These are phyloP conservation scores for Termitomyces sp. DNA, from an alignment of 768 basidiomycete species.

Conservation along the genomic window DNA sequence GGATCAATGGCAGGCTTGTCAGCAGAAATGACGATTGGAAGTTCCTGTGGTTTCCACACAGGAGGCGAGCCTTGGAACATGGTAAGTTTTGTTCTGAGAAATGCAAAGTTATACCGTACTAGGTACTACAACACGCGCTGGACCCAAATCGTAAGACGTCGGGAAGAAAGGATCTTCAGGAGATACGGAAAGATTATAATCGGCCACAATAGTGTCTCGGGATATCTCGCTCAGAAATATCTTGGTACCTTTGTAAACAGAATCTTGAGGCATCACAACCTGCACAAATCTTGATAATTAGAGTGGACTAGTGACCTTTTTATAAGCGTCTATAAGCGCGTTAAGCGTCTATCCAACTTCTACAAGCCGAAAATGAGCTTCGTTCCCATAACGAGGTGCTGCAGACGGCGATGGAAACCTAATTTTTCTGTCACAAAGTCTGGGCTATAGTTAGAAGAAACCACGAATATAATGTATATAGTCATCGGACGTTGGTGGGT, in stretches of 20 bases:
- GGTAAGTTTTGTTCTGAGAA: not conserved
- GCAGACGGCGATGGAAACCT: not conserved
- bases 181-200: slow-evolving; percentile 4
- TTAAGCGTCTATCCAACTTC: not conserved
- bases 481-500: not conserved
- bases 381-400: not conserved
- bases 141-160: slow-evolving; percentile 14
- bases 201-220: not conserved
- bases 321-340: not conserved
- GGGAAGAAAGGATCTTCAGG: slow-evolving; percentile 6
- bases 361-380: not conserved
- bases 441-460: too few relatives aligned
- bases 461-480: not conserved
- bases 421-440: not conserved
- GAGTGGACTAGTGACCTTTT: not conserved
- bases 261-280: slow-evolving; percentile 2
- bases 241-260: slow-evolving; percentile 9
- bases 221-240: slow-evolving; percentile 4
- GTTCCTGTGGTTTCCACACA: slow-evolving; percentile 11
- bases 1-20: slow-evolving; percentile 11
- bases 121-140: slow-evolving; percentile 7
- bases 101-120: not conserved
- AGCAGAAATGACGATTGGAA: slow-evolving; percentile 8
- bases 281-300: not conserved
- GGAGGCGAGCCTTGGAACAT: slow-evolving; percentile 10